Base-by-base conservation (phyloP, 148 eudicot genomes). In the Dysphania ambrosioides region DNA sequence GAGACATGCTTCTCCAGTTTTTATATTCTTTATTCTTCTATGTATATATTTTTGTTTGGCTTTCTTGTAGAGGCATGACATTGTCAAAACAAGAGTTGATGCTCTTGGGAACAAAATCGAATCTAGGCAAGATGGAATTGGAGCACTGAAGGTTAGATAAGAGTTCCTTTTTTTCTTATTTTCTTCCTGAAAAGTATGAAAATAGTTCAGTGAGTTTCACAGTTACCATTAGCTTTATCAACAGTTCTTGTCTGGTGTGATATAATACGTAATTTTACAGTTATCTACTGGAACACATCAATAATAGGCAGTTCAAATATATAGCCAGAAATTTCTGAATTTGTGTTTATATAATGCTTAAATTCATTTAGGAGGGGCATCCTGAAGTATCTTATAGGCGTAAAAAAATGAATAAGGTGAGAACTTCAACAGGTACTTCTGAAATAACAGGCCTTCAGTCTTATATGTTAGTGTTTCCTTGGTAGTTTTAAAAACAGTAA, bases 81-180 rank as follows among this genome's bases (percentile, higher is more conserved):
- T 95, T 67, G 70, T 86, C 77, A 95, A 95, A 86, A 92, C 86
- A 78, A 90, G 98, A 79, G 83, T 95, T 59, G 94, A 95, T 82
- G 72, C 82, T 41, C 79, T 79, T 84, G 98, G 97, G 58, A 90
- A 83, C 61, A 86, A 82, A 32, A 79, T 92, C 40, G 91, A 87
- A 85, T 74, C 73, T 21, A 89, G 80, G 73, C 81, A 75, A 68
- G 97, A 88, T 41, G 85, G 88, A 75, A 92, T 95, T 72, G 98
- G 98, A 42, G 97, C 93, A 24, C 88, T 89, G 29, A 92, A 90
- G 98, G 98, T 91, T 67, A 74, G 90, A 56, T 66, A 57, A 66
- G 67, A 42, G 75, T 62, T 34, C 35, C 44, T 77, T 31, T 63
- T 29, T 34, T 74, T 56, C 41, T 8, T 44, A 29, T 68, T 27